Base-by-base conservation (phyloP, 2,329 filamentous ascomycete species). In the Periconia digitata region DNA sequence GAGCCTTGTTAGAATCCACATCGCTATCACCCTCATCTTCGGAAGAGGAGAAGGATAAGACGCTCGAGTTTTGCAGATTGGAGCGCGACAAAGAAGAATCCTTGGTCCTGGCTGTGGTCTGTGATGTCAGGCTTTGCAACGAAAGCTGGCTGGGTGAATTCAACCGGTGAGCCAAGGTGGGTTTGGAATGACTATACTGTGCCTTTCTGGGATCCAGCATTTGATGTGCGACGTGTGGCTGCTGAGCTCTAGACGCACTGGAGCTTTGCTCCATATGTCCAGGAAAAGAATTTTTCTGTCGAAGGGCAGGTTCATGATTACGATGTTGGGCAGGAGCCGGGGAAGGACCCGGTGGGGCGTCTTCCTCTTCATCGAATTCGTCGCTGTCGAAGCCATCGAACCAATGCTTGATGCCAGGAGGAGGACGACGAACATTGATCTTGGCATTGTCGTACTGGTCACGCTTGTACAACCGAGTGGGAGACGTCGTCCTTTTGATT, bases 401-500 rank as follows among this genome's bases (percentile, higher is more conserved):
- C 76, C 76, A 79, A 50, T 79, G 74, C 50, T 77, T 67, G 22
- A 77, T 75, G 7, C 76, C 76, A 41, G 72, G 75, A 4, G 76
- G 76, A 15, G 76, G 76, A 27, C 75, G 65, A 29, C 74, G 67
- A 16, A 78, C 70, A 47, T 78, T 70, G 21, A 74, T 67, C 59
- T 79, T 79, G 46, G 74, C 69, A 55, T 67, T 74, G 50, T 77
- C 75, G 54, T 71, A 75, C 32, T 69, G 62, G 40, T 75, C 73
- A 22, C 66, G 66, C 46, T 64, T 59, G 51, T 63, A 47, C 32
- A 61, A 51, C 43, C 66, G 60, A 21, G 56, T 53, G 10, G 64
- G 66, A 41, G 62, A 67, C 12, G 41, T 50, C 2, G 60, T 51
- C 4, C 44, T 46, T 34, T 22, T 36, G 27, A 32, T 10, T n/a